Evolutionary conservation across 2,329 filamentous ascomycete species (phyloP).

Genomic region (Trichoderma sp.): DNA sequence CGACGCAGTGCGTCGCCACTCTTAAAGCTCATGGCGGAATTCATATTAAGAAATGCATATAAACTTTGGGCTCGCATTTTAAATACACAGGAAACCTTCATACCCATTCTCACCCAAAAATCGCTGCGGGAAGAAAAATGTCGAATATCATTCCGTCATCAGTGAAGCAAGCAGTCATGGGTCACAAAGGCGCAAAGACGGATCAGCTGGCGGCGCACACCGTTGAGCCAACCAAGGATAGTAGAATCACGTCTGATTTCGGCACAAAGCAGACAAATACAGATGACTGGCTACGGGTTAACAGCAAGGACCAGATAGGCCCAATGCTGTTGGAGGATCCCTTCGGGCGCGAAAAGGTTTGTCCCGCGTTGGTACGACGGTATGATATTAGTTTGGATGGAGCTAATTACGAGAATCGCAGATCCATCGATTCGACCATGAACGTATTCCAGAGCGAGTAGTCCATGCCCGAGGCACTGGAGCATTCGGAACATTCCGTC

Average conservation of each 20-base stretch:
- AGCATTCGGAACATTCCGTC: slow-evolving; percentile 68
- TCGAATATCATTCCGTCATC: slow-evolving; percentile 11
- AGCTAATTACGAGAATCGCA: slow-evolving; percentile 29
- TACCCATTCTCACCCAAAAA: neutral
- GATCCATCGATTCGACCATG: slow-evolving; percentile 72
- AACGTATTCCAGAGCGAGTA: slow-evolving; percentile 57
- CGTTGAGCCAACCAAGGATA: slow-evolving; percentile 55
- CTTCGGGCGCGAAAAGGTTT: slow-evolving; percentile 70
- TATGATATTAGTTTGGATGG: neutral
- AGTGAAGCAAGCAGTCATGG: slow-evolving; percentile 29
- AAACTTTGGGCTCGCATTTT: neutral
- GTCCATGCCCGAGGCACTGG: slow-evolving; percentile 70
- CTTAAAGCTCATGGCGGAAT: neutral
- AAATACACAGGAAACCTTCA: neutral
- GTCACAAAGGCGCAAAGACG: slow-evolving; percentile 51
- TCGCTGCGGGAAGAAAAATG: neutral
- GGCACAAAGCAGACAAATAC: slow-evolving; percentile 70
- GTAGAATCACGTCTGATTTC: slow-evolving; percentile 71
- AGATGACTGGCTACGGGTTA: slow-evolving; percentile 73
- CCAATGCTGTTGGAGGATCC: slow-evolving; percentile 69
- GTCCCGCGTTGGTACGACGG: neutral
- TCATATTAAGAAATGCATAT: too few species aligned
- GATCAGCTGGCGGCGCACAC: slow-evolving; percentile 59
- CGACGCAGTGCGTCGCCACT: neutral
- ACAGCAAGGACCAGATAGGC: slow-evolving; percentile 60